These are phyloP conservation scores for Cymbopogon citratus DNA, from an alignment of 176 grass and related monocot genomes.

Conservation along the genomic window DNA sequence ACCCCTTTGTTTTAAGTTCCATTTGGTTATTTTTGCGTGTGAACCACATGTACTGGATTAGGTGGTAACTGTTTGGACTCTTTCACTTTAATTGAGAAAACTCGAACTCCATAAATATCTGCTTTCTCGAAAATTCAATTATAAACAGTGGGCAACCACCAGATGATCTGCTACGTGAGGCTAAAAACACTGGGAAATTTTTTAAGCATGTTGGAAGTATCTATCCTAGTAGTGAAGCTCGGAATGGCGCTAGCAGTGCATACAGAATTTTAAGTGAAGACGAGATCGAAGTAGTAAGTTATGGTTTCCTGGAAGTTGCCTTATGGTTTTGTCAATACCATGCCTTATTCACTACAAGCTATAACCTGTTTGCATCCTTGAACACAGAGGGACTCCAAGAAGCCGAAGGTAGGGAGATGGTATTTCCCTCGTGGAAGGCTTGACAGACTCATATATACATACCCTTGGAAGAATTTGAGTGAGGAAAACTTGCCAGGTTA, in stretches of 20 bases:
- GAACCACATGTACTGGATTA: constrained; percentile 7
- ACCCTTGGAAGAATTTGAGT: constrained; percentile 74
- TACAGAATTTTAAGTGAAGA: constrained; percentile 81
- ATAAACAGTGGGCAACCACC: constrained; percentile 77
- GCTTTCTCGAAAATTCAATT: constrained; percentile 29
- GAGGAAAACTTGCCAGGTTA: constrained; percentile 68
- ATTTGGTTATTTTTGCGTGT: neutral
- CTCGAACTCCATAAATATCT: constrained; percentile 1
- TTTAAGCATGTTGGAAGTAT: constrained; percentile 81
- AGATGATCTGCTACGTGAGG: constrained; percentile 76
- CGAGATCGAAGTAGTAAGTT: constrained; percentile 81
- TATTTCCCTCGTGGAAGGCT: constrained; percentile 88
- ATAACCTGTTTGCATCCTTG: constrained; percentile 20
- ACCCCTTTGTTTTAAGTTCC: constrained; percentile 10
- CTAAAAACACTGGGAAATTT: constrained; percentile 71
- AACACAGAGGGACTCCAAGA: constrained; percentile 77
- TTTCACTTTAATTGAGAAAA: constrained; percentile 27
- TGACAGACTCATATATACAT: constrained; percentile 72
- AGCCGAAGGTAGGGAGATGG: constrained; percentile 70
- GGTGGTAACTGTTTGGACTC: constrained; percentile 1
- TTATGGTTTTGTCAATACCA: constrained; percentile 8
- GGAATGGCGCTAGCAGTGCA: constrained; percentile 38
- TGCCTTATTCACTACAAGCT: constrained; percentile 13
- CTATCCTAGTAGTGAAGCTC: constrained; percentile 41
- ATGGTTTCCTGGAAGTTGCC: constrained; percentile 18